Conservation (phyloP, 169 alveolate species). For the Cryptosporidium meleagridis region DNA sequence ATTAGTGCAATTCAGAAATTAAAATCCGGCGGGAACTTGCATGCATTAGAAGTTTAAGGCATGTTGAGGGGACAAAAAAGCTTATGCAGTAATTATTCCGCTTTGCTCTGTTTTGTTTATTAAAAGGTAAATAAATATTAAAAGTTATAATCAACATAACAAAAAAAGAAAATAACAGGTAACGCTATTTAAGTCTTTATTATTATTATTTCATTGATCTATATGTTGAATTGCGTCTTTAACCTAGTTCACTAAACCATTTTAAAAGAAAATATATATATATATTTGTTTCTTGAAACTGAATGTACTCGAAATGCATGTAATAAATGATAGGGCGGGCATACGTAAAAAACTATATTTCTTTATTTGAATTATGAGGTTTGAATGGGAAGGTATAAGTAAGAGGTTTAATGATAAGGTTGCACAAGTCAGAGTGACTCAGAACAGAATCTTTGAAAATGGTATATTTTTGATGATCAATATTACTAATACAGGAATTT, state of each 20-base stretch:
- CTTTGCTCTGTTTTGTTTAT: no score
- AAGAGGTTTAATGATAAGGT: slow-evolving; percentile 34
- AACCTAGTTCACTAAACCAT: no score
- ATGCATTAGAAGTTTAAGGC: neutral
- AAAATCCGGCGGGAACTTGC: neutral
- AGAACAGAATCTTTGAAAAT: neutral
- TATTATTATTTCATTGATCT: no score
- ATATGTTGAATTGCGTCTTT: no score
- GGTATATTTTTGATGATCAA: neutral
- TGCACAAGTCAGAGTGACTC: slow-evolving; percentile 3
- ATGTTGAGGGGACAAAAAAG: neutral
- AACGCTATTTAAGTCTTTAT: no score
- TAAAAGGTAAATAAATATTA: neutral
- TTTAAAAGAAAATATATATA: no score
- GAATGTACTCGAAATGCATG: no score
- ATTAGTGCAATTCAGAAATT: slow-evolving; percentile 13
- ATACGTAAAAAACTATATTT: neutral
- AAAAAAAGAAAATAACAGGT: no score
- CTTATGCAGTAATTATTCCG: no score
- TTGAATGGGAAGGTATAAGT: neutral
- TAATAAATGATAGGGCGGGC: no score
- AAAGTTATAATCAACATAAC: no score
- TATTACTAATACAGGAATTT: neutral
- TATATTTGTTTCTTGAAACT: no score
- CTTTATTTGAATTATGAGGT: neutral